Evolutionary conservation across 208 protist species (phyloP).

Genomic region (Phytomonas sp.): DNA sequence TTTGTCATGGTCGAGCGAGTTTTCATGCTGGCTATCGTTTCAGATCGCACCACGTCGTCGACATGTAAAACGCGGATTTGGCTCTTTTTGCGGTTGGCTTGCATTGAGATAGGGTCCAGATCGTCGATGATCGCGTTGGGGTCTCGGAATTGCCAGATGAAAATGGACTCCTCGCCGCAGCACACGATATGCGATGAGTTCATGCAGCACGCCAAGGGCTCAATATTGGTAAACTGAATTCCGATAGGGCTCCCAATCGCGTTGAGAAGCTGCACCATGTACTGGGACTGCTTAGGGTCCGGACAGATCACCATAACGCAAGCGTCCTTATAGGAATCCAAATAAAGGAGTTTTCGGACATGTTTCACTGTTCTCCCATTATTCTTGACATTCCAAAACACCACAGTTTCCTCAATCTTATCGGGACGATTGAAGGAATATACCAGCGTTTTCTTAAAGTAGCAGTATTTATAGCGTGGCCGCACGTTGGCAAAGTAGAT

Average conservation of each 20-base stretch:
- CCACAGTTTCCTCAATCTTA: conserved; percentile 88
- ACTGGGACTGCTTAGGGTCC: conserved; percentile 28
- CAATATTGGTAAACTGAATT: conserved; percentile 87
- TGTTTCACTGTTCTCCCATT: conserved; percentile 88
- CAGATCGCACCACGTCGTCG: conserved; percentile 79
- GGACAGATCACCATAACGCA: conserved; percentile 87
- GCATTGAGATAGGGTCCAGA: conserved; percentile 76
- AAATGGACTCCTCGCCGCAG: conserved; percentile 86
- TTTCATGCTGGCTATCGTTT: conserved; percentile 40
- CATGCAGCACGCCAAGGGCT: conserved; percentile 83
- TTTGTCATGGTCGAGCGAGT: conserved; percentile 70
- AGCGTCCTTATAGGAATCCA: conserved; percentile 66
- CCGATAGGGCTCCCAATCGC: conserved; percentile 93
- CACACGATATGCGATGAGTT: conserved; percentile 90
- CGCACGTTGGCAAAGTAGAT: conserved; percentile 97
- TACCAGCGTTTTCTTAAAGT: conserved; percentile 90
- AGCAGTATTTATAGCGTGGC: conserved; percentile 93
- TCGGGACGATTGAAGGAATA: conserved; percentile 89
- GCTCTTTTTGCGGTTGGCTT: conserved; percentile 59
- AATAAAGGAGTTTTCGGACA: conserved; percentile 74
- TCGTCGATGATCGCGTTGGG: conserved; percentile 58
- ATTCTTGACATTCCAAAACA: conserved; percentile 93
- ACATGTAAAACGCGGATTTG: conserved; percentile 87
- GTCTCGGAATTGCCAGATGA: conserved; percentile 94
- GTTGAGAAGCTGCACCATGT: conserved; percentile 91